These are phyloP conservation scores for Omphalea diandra DNA, from an alignment of 441 rosid species.

Conservation along the genomic window DNA sequence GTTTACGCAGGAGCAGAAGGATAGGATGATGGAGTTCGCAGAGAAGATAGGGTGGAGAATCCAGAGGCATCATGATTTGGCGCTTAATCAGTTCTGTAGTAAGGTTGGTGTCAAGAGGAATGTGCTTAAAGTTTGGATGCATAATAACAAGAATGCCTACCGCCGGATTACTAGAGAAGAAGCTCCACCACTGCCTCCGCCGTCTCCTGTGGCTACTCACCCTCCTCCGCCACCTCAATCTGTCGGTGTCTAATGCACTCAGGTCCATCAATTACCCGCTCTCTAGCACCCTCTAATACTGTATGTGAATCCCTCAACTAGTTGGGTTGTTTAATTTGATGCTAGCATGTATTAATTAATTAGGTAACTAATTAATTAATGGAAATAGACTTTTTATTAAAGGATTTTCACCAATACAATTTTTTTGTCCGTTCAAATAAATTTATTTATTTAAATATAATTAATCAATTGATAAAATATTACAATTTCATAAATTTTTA, in stretches of 20 bases:
- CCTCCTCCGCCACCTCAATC: constrained; percentile 7
- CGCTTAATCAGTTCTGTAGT: constrained; percentile 65
- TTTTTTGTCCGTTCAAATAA: too few relatives aligned
- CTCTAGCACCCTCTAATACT: too few relatives aligned
- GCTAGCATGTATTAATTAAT: background rate
- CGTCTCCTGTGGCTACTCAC: background rate
- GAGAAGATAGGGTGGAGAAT: constrained; percentile 88
- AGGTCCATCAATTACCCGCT: background rate
- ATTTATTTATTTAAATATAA: too few relatives aligned
- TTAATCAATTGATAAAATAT: too few relatives aligned
- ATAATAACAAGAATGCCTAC: constrained; percentile 77
- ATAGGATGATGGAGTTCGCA: constrained; percentile 74
- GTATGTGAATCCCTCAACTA: too few relatives aligned
- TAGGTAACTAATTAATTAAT: background rate
- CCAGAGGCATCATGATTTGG: constrained; percentile 74
- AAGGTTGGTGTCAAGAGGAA: constrained; percentile 71
- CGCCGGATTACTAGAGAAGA: constrained; percentile 12
- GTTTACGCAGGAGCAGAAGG: constrained; percentile 80
- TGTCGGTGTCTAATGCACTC: constrained; percentile 7
- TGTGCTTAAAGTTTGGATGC: constrained; percentile 98
- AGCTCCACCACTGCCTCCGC: background rate
- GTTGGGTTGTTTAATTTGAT: too few relatives aligned
- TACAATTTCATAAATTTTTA: too few relatives aligned
- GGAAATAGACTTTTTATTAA: too few relatives aligned
- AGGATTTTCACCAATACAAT: too few relatives aligned